Base-by-base conservation (phyloP, 345 rosid genomes). In the Salix suchowensis region DNA sequence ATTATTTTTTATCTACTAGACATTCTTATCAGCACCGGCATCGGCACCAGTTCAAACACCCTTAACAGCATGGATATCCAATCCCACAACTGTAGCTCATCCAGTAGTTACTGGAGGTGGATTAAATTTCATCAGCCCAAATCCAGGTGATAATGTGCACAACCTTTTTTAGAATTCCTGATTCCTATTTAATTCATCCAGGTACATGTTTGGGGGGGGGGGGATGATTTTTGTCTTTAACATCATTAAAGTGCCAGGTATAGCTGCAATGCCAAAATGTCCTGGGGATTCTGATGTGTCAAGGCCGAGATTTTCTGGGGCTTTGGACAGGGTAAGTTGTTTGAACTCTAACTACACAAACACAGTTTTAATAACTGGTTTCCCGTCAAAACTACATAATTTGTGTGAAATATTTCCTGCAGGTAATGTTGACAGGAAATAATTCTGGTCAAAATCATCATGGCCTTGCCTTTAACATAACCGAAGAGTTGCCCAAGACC, bases 401-500 rank as follows among this genome's bases (percentile, higher is more conserved):
- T 76, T 44, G 21, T 71, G 24, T 37, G 62, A 18, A 48, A 54
- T 60, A 21, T 61, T 74, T 50, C 64, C 39, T 18, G 66, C 78
- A 82, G 88, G 58, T 70, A 8, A 66, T 76, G 67, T 21, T 76
- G 44, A 77, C 77, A 30, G 85, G 84, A 65, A 61, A 42, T 36
- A 77, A 23, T 77, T 52, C 80, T 67, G 42, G 72, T 72, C 83
- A 72, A 71, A 78, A 46, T 68, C 62, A 68, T 24, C 68, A 46
- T 7, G 67, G 30, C 48, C 42, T 54, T 54, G 71, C 78, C 60
- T 70, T 39, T 65, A 71, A 37, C 74, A 14, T 54, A 28, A 11
- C 16, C 8, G 85, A 82, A 72, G 86, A 83, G 42, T 54, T 86
- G 23, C 89, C 87, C 7, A 84, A 70, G 77, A 78, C 37, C 54